Evolutionary conservation across 2,329 filamentous ascomycete genomes (phyloP).

Genomic region (Ceratocystiopsis minuta): DNA sequence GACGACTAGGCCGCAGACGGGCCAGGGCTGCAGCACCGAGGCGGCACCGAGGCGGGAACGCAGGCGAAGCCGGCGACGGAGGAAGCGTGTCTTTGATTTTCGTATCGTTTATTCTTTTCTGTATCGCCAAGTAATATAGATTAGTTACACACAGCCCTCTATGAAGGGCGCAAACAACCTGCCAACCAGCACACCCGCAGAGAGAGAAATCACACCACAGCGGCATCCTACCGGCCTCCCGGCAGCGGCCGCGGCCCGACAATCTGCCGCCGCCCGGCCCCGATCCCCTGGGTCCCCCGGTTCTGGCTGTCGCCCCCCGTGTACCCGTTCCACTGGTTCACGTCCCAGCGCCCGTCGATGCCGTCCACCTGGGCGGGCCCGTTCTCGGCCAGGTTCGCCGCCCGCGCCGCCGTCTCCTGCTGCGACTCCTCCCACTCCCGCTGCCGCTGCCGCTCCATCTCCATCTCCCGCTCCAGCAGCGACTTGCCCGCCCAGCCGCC

Average conservation of each 20-base stretch:
- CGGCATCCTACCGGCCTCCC: constrained; percentile 11
- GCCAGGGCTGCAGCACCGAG: too few relatives aligned
- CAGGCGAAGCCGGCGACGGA: not conserved
- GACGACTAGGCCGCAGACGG: not conserved
- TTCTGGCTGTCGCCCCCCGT: constrained; percentile 63
- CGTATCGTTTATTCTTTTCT: not conserved
- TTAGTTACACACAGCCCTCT: too few relatives aligned
- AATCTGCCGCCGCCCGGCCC: constrained; percentile 56
- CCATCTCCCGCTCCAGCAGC: constrained; percentile 63
- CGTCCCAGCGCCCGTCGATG: constrained; percentile 52
- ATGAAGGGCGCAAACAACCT: too few relatives aligned
- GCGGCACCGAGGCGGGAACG: too few relatives aligned
- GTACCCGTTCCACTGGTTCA: constrained; percentile 57
- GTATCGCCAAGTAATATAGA: not conserved
- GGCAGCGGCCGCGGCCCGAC: constrained; percentile 57
- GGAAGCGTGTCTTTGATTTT: not conserved
- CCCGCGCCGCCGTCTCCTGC: constrained; percentile 36
- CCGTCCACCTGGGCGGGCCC: constrained; percentile 30
- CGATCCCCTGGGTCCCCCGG: constrained; percentile 44
- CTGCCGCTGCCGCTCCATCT: constrained; percentile 58
- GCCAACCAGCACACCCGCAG: too few relatives aligned
- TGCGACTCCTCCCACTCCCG: constrained; percentile 66
- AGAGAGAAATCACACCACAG: not conserved
- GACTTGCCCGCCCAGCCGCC: constrained; percentile 35
- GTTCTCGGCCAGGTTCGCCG: constrained; percentile 39